Evolutionary conservation across 805 yeast genomes (phyloP), one percentile per base, ranked within the genome.

Genomic region (Ogataea minuta): DNA sequence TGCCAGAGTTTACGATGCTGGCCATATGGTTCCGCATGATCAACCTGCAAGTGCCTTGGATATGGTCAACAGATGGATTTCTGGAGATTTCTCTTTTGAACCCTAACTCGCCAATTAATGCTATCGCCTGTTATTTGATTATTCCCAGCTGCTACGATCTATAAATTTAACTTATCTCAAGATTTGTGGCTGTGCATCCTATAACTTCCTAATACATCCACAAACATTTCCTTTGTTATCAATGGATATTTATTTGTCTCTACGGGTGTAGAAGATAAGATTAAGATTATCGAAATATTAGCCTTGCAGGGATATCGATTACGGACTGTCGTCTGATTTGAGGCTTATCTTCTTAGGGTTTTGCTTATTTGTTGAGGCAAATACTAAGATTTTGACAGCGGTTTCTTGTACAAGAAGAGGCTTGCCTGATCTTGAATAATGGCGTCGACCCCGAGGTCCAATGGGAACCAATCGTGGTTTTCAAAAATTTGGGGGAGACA

Each of bases 1-100:
- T 69, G 71, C 87, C 62, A 76, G 96, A 62, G 77, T 90, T 8
- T 90, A 71, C 55, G 91, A 79, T 47, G 97, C 95, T 36, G 97
- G 97, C 19, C 97, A 91, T 66, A 89, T 90, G 96, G 96, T 88
- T 46, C 97, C 97, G 12, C 82, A 67, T 56, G 90, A 90, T 65
- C 91, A 84, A 68, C 95, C 96, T 13, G 79, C 76, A 53, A 72
- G 73, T 55, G 68, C 95, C 2, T 70, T 84, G 47, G 88, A 77
- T 41, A 81, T 90, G 89, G 75, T 90, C 47, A 84, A 87, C 69
- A 74, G 83, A 60, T 91, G 97, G 97, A 65, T 87, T 34, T 50
- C 64, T 29, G 95, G 93, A 20, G 83, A 84, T 59, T 76, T 19
- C 8, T 5, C 21, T 19, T 19, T 6, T 19, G 8, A 6, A 19